Conservation (phyloP, 1,284 basidiomycete species). For the Boletus semigastroideus region DNA sequence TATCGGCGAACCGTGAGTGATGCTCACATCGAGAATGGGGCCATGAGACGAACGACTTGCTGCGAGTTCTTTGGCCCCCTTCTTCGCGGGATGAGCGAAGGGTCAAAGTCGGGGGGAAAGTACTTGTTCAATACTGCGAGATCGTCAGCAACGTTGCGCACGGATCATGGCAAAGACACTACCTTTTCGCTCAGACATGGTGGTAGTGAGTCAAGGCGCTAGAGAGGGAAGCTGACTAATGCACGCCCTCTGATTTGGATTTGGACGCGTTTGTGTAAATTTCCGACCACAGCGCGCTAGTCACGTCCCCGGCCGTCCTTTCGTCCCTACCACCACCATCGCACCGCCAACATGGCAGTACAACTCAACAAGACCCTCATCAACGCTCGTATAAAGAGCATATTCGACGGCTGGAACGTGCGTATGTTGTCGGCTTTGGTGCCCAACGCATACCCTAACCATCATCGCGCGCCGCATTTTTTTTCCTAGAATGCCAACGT, state of each 20-base stretch:
- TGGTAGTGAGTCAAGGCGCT: conserved; percentile 15
- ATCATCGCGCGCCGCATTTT: not conserved
- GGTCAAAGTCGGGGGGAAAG: conserved; percentile 96
- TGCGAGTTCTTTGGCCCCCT: conserved; percentile 90
- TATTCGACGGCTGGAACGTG: conserved; percentile 77
- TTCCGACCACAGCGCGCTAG: conserved; percentile 27
- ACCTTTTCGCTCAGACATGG: conserved; percentile 91
- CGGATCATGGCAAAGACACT: not conserved
- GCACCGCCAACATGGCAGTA: conserved; percentile 40
- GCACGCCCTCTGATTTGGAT: conserved; percentile 5
- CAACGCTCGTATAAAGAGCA: conserved; percentile 60
- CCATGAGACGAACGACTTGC: conserved; percentile 98
- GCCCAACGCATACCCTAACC: conserved; percentile 7
- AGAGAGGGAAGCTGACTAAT: conserved; percentile 31
- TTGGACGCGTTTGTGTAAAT: conserved; percentile 35
- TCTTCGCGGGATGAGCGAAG: conserved; percentile 90
- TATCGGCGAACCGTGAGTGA: not conserved
- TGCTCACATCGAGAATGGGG: conserved; percentile 92
- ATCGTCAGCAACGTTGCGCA: conserved; percentile 7
- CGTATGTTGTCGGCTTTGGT: conserved; percentile 31
- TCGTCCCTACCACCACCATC: not conserved
- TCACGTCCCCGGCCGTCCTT: conserved; percentile 6
- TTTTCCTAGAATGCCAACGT: conserved; percentile 51
- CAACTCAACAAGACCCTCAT: conserved; percentile 62
- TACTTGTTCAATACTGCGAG: conserved; percentile 83